Evolutionary conservation across 192 early-diverging fungal genomes (phyloP), one percentile per base, ranked within the genome.

Genomic region (Coemansia sp.): DNA sequence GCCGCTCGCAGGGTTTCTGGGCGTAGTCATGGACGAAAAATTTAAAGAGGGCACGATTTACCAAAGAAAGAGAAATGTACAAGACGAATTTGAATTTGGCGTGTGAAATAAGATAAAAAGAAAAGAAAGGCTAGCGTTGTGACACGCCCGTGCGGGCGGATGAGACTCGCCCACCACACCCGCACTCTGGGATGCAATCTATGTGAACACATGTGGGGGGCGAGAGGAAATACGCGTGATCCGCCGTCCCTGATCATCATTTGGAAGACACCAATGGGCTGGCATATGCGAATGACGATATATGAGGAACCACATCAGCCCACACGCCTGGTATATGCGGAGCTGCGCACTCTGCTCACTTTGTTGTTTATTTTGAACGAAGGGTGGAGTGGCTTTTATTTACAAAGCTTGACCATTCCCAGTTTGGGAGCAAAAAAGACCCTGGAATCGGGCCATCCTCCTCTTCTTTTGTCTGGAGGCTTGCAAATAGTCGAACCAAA

Each of bases 371-470:
- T 57, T 57, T 57, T 34, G 54, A 7, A 35, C 54, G 6, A 33
- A 57, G 6, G 31, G 31, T 29, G 27, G 54, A 14, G 54, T 57
- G 54, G 54, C 54, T 57, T 57, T 35, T 57, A 27, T 57, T 2
- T 14, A 17, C 31, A 34, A 21, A 51, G 4, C 16, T n/a, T 42
- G 37, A 62, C 61, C 36, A 62, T 24, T 51, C 34, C 21, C 37
- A 51, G 53, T 65, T 37, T 19, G 34, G 45, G 41, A 31, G 54
- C 54, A 57, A 35, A 57, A 57, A 57, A 57, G 54, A 57, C 54
- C 54, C 54, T 57, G 54, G 31, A 57, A 34, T 57, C 31, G 54
- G 54, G 31, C 31, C 54, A 57, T 57, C 54, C 54, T 57, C 54
- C 54, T 57, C 54, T 57, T 50, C 16, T 34, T 29, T 54, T 33